Evolutionary conservation across 192 early-diverging fungal species (phyloP).

Genomic region (Chytriomyces sp.): DNA sequence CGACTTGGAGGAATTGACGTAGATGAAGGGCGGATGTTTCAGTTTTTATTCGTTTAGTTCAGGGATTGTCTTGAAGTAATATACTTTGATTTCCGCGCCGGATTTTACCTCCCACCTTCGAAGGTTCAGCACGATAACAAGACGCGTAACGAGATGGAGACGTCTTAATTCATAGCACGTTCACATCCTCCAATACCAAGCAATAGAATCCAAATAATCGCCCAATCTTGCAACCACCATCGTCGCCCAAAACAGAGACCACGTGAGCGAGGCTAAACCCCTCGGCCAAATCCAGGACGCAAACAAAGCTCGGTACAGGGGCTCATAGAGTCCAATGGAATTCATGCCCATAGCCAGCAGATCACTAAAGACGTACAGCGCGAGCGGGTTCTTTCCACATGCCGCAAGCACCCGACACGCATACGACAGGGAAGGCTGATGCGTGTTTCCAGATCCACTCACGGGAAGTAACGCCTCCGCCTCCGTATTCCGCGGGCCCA

Average conservation of each 20-base stretch:
- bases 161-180: no score
- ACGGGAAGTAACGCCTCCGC: no score
- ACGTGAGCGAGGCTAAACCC: conserved; percentile 24
- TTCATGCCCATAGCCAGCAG: conserved; percentile 11
- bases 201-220: conserved; percentile 13
- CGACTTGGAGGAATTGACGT: no score
- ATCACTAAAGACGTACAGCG: conserved; percentile 47
- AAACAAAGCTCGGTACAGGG: conserved; percentile 6
- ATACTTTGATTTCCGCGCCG: no score
- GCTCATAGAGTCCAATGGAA: neutral
- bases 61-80: no score
- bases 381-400: conserved; percentile 51
- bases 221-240: conserved; percentile 9
- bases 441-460: no score
- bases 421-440: neutral
- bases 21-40: no score
- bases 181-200: conserved; percentile 25
- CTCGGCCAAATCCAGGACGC: conserved; percentile 1
- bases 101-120: no score
- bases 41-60: no score
- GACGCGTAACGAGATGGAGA: no score
- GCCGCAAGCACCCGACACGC: neutral
- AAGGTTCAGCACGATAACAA: no score
- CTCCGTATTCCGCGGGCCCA: no score
- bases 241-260: conserved; percentile 25